phyloP scores from a whole-genome alignment of 2,329 filamentous ascomycete species.

The Botrytis galanthina region DNA sequence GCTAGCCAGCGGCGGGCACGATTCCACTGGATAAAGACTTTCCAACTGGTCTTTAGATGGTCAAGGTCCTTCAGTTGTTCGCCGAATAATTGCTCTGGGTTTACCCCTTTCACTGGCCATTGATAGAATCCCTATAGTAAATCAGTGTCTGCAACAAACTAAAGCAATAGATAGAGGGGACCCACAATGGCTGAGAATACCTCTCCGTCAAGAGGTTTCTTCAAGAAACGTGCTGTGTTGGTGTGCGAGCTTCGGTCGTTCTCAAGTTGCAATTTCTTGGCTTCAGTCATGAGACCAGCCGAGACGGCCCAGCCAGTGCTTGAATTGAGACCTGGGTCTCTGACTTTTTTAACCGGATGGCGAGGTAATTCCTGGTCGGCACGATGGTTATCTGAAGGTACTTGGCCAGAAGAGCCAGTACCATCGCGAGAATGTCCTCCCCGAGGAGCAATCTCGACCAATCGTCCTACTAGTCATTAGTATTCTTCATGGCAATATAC shows the following conservation, averaged over 20 bases:
- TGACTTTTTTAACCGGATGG: neutral
- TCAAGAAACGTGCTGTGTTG: neutral
- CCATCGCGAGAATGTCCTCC: slow-evolving; percentile 9
- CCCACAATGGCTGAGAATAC: neutral
- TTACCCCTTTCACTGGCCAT: slow-evolving; percentile 27
- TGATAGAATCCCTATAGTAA: slow-evolving; percentile 27
- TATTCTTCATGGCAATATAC: neutral
- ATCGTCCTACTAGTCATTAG: neutral
- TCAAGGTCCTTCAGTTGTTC: slow-evolving; percentile 29
- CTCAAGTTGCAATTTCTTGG: neutral
- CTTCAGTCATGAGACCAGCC: slow-evolving; percentile 2
- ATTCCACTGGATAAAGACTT: slow-evolving; percentile 30
- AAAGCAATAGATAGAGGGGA: neutral
- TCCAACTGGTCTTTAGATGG: slow-evolving; percentile 22
- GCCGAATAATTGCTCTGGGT: slow-evolving; percentile 25
- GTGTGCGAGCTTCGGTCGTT: neutral
- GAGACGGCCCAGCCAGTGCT: slow-evolving; percentile 12
- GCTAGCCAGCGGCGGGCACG: slow-evolving; percentile 21
- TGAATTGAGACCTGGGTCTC: neutral
- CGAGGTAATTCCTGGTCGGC: neutral
- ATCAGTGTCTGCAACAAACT: neutral
- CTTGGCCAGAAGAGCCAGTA: neutral
- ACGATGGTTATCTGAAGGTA: slow-evolving; percentile 1
- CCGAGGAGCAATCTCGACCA: neutral
- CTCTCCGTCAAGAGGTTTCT: neutral